Percentiles rank a stretch among this genome's conserved stretches.
Evolutionary conservation across 2,329 filamentous ascomycete genomes (phyloP).

Genomic region (Coleophoma eucalyptorum): DNA sequence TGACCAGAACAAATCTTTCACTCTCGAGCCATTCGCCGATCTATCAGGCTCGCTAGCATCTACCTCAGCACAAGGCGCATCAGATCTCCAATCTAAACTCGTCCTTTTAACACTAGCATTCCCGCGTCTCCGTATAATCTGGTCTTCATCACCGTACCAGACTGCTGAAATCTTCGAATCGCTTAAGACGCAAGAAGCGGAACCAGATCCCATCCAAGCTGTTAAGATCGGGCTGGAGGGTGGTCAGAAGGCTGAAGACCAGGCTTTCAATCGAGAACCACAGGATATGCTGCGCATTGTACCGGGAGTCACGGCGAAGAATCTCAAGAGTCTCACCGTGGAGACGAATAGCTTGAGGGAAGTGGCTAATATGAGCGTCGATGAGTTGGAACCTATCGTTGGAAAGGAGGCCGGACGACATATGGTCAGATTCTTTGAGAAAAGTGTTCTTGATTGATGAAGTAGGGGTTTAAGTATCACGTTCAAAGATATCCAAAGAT

Average conservation of each 20-base stretch:
- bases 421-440: conserved; percentile 78
- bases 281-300: conserved; percentile 87
- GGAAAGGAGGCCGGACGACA: conserved; percentile 74
- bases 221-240: conserved; percentile 77
- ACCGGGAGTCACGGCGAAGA: conserved; percentile 79
- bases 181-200: conserved; percentile 82
- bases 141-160: conserved; percentile 90
- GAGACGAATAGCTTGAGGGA: conserved; percentile 74
- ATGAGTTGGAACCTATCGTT: conserved; percentile 69
- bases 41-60: conserved; percentile 57
- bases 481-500: too few species aligned
- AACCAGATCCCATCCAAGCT: conserved; percentile 86
- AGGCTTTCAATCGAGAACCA: conserved; percentile 77
- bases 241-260: conserved; percentile 56
- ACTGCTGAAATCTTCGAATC: conserved; percentile 96
- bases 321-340: conserved; percentile 67
- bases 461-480: background rate
- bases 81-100: conserved; percentile 86
- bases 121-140: conserved; percentile 84
- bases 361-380: conserved; percentile 79
- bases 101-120: conserved; percentile 92
- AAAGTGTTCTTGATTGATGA: conserved; percentile 18
- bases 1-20: conserved; percentile 95
- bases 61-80: conserved; percentile 54
- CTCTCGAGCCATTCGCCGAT: conserved; percentile 77